Evolutionary conservation across 73 alveolate species (phyloP), one percentile per base, ranked within the genome.

Genomic region (Paramecium pentaurelia): DNA sequence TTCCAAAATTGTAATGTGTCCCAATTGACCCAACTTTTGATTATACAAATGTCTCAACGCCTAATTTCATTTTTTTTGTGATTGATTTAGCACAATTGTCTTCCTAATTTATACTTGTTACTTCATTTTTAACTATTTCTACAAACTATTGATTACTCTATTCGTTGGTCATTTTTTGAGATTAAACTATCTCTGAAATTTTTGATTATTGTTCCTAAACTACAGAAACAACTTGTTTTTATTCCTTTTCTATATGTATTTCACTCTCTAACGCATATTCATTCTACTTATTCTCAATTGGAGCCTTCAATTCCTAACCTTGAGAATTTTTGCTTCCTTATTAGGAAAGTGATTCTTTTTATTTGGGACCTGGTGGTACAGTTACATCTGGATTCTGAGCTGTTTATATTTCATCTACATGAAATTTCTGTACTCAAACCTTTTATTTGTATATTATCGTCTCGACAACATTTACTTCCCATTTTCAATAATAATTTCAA

Each of bases 401-500:
- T 64, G 84, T 18, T 54, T 20, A 8, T 0, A 54, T 54, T 54
- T 54, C 70, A 54, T 54, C 70, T 54, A 54, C 70, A 54, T 18
- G 70, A 54, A 54, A 54, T 64, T 64, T 64, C 47, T 32, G 84
- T 64, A 64, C 42, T 64, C 70, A 34, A 64, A 64, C 84, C 84
- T 64, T 64, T 64, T 27, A 14, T 14, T 32, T 64, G 42, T 32
- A 64, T 28, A 64, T 1, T 32, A 64, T 64, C 84, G 49, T 64
- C 84, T 64, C 84, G 42, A 64, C 84, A 64, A 28, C 84, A 64
- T 64, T 28, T 64, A 34, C 84, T 64, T 64, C 84, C 84, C 84
- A 64, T 64, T 64, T 54, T 18, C 22, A 54, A 54, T 20, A 54
- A 54, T 54, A 54, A 54, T 54, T 54, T 54, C 70, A 54, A 54